phyloP scores from a whole-genome alignment of 208 protist species.

The Naegleria fowleri region DNA sequence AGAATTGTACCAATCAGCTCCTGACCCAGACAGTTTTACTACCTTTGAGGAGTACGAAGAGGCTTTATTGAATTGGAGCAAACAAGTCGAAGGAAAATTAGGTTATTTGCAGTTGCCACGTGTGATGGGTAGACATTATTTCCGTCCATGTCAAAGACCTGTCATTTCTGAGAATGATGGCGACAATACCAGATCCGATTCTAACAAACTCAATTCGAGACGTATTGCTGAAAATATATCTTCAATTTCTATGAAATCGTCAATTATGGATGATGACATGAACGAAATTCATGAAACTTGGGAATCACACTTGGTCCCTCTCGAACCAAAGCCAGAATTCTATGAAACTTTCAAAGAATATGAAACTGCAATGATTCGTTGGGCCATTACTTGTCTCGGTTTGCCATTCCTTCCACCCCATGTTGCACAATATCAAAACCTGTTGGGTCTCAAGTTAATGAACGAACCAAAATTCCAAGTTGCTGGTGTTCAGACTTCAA shows the following conservation, averaged over 20 bases:
- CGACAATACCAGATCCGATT: neutral
- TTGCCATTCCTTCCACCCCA: constrained; percentile 14
- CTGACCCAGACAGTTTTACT: neutral
- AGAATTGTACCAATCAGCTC: neutral
- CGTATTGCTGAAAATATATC: neutral
- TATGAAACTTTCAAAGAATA: constrained; percentile 26
- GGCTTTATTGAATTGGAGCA: neutral
- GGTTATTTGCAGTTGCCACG: constrained; percentile 10
- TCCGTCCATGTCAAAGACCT: neutral
- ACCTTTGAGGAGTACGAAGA: constrained; percentile 18
- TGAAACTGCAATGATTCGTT: constrained; percentile 14
- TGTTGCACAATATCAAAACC: constrained; percentile 2
- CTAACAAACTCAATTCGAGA: neutral
- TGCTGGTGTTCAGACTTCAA: neutral
- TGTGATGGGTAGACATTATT: constrained; percentile 19
- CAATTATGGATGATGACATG: neutral
- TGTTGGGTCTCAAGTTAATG: neutral
- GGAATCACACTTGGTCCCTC: neutral
- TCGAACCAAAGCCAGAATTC: constrained; percentile 26
- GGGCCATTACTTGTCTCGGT: neutral
- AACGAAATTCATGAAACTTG: neutral
- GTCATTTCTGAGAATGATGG: neutral
- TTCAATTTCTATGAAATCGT: neutral
- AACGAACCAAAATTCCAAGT: neutral
- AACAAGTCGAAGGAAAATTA: neutral